Conservation (phyloP, 2,329 filamentous ascomycete genomes). For the Acephala macrosclerotiorum region DNA sequence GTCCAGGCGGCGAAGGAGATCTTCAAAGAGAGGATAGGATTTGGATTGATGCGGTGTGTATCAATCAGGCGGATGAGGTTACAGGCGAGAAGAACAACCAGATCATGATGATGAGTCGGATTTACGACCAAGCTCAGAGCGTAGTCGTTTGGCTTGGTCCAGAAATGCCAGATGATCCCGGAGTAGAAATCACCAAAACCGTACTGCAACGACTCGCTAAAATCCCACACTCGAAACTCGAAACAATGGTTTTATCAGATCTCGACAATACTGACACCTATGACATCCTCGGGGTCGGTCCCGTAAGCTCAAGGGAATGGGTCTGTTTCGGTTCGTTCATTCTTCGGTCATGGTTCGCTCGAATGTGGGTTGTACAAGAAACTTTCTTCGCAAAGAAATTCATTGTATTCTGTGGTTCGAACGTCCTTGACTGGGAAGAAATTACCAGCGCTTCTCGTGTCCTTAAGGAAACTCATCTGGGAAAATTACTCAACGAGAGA, state of each 20-base stretch:
- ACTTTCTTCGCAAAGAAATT: neutral
- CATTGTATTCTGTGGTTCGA: neutral
- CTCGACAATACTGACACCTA: neutral
- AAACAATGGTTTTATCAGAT: neutral
- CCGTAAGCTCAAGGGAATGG: neutral
- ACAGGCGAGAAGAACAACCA: neutral
- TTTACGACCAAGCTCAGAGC: neutral
- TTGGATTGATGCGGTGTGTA: slow-evolving; percentile 1
- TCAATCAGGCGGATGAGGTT: neutral
- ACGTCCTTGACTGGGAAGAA: neutral
- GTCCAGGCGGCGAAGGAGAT: neutral
- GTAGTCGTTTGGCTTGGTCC: neutral
- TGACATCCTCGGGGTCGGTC: neutral
- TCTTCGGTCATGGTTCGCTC: neutral
- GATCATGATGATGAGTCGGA: neutral
- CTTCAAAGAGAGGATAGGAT: neutral
- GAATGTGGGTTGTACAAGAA: neutral
- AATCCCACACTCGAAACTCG: neutral
- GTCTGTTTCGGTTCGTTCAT: neutral
- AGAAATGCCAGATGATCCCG: neutral
- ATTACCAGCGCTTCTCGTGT: neutral
- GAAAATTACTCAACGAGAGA: neutral
- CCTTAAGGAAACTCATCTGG: neutral
- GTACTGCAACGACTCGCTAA: neutral
- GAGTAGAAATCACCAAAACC: neutral